phyloP scores from a whole-genome alignment of 768 basidiomycete species.

The Boletus reticulatus region DNA sequence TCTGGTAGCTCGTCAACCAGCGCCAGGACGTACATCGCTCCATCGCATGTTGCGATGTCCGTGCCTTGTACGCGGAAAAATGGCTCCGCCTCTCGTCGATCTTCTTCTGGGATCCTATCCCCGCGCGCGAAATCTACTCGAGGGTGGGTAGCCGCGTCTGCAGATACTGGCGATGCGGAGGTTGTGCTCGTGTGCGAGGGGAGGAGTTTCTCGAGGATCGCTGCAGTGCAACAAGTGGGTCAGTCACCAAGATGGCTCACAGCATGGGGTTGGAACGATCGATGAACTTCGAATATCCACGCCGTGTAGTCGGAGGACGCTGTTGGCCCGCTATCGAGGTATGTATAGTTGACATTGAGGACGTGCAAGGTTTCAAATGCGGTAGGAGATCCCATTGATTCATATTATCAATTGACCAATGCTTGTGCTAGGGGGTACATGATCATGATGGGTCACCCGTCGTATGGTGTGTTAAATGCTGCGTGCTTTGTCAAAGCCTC shows the following conservation, averaged over 20 bases:
- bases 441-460: too few species aligned
- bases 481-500: too few species aligned
- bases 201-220: constrained; percentile 18
- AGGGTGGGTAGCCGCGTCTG: constrained; percentile 28
- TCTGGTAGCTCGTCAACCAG: constrained; percentile 8
- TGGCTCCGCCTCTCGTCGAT: constrained; percentile 10
- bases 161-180: constrained; percentile 25
- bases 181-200: constrained; percentile 18
- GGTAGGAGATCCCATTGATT: neutral
- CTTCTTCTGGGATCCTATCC: constrained; percentile 15
- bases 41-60: constrained; percentile 19
- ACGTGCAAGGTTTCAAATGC: constrained; percentile 12
- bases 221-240: neutral
- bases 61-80: constrained; percentile 15
- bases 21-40: constrained; percentile 6
- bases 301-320: constrained; percentile 16
- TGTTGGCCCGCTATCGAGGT: constrained; percentile 21
- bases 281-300: constrained; percentile 19
- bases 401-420: neutral
- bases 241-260: neutral
- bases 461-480: too few species aligned
- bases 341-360: constrained; percentile 13
- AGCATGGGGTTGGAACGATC: neutral
- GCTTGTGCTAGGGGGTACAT: too few species aligned
- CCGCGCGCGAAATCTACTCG: constrained; percentile 18